Percentiles rank a stretch among this genome's conserved stretches.
Conservation (phyloP, 1,139 yeast species). For the Schizosaccharomyces versatilis region DNA sequence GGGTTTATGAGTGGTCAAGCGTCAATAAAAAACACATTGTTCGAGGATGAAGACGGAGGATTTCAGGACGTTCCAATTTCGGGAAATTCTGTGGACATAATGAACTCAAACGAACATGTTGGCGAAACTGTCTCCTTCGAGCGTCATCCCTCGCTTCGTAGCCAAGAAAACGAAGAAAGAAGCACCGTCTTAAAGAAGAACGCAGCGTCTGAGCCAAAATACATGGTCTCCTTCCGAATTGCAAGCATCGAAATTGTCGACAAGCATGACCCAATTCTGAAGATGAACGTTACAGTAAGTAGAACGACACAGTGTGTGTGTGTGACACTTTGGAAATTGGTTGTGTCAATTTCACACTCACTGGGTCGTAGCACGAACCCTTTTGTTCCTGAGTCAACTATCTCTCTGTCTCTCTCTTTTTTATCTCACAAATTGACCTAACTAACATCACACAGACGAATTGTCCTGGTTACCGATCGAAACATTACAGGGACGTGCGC, state of each 20-base stretch:
- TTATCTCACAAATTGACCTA: neutral
- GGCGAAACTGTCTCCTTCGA: too few species aligned
- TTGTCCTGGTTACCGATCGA: slow-evolving; percentile 55
- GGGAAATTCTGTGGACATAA: neutral
- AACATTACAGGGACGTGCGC: slow-evolving; percentile 48
- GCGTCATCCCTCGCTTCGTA: too few species aligned
- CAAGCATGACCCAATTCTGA: neutral
- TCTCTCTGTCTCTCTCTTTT: neutral
- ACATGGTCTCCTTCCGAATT: neutral
- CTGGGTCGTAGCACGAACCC: too few species aligned
- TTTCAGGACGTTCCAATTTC: neutral
- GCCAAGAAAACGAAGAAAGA: too few species aligned
- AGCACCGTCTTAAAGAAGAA: too few species aligned
- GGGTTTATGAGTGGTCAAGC: neutral
- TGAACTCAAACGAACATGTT: too few species aligned
- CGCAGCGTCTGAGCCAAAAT: too few species aligned
- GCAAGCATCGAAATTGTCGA: neutral
- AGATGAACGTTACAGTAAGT: neutral
- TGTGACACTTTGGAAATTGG: too few species aligned
- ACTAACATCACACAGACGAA: slow-evolving; percentile 23
- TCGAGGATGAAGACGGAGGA: neutral
- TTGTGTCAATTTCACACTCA: too few species aligned
- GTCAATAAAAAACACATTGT: neutral
- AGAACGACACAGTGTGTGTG: too few species aligned
- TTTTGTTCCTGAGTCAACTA: neutral